These are phyloP conservation scores for Senecio squalidus DNA, from an alignment of 140 eudicot genomes.

Conservation along the genomic window DNA sequence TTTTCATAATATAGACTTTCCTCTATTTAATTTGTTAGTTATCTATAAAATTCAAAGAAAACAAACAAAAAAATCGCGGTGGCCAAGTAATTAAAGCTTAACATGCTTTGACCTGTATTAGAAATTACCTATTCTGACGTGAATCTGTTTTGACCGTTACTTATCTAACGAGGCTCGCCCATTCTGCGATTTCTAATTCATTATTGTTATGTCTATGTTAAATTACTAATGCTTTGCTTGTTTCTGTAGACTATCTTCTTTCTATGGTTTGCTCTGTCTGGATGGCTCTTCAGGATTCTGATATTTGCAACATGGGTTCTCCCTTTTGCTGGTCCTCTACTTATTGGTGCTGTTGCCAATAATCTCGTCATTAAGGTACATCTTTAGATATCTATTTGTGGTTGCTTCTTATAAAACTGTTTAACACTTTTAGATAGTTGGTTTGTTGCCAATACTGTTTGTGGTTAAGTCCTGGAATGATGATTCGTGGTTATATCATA, in stretches of 20 bases:
- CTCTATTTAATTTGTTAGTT: no score
- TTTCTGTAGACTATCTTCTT: conserved; percentile 70
- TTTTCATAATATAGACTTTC: no score
- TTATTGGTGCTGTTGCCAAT: conserved; percentile 68
- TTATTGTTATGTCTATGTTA: neutral
- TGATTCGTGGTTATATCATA: neutral
- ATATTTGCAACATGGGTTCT: conserved; percentile 73
- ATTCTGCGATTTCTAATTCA: no score
- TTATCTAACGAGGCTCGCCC: no score
- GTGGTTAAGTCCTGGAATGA: neutral
- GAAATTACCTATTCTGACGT: no score
- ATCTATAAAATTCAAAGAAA: no score
- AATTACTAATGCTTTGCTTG: neutral
- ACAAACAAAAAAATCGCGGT: no score
- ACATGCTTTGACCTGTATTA: neutral
- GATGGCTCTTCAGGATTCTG: conserved; percentile 78
- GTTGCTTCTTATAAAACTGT: neutral
- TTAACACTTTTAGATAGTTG: neutral
- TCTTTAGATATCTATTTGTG: neutral
- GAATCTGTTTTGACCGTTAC: no score
- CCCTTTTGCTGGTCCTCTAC: conserved; percentile 86
- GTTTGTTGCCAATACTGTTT: neutral
- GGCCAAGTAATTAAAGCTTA: no score
- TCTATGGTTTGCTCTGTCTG: conserved; percentile 93
- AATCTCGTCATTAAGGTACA: conserved; percentile 73